Percentiles rank a stretch among this genome's conserved stretches.
These are phyloP conservation scores for Sordaria brevicollis DNA, from an alignment of 495 filamentous ascomycete genomes.

Conservation along the genomic window DNA sequence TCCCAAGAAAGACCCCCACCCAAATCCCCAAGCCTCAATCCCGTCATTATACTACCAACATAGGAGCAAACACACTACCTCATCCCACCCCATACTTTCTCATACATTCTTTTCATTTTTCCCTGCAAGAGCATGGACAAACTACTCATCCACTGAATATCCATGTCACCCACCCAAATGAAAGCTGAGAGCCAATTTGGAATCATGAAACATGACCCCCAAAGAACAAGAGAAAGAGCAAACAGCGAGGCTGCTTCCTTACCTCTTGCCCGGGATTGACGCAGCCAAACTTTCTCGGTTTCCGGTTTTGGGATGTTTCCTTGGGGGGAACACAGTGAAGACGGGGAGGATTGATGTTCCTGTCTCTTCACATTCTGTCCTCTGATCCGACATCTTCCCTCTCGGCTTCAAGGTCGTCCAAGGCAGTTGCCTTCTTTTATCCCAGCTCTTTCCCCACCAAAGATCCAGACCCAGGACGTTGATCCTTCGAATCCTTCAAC, in stretches of 20 bases:
- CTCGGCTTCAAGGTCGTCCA: too few relatives aligned
- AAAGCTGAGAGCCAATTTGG: background rate
- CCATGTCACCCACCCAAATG: background rate
- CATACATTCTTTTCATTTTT: background rate
- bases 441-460: too few relatives aligned
- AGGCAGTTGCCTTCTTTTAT: background rate
- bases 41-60: background rate
- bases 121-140: background rate
- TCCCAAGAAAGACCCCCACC: background rate
- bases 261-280: too few relatives aligned
- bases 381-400: background rate
- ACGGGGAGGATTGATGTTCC: background rate
- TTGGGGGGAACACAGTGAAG: background rate
- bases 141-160: background rate
- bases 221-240: background rate
- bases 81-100: too few relatives aligned
- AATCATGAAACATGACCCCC: background rate
- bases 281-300: background rate
- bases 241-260: background rate
- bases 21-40: background rate
- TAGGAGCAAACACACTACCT: background rate
- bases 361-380: background rate
- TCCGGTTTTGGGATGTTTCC: background rate
- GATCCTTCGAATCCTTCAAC: background rate
- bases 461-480: background rate